Evolutionary conservation across 768 basidiomycete species (phyloP).

Genomic region (Rhizopogon roseolus): DNA sequence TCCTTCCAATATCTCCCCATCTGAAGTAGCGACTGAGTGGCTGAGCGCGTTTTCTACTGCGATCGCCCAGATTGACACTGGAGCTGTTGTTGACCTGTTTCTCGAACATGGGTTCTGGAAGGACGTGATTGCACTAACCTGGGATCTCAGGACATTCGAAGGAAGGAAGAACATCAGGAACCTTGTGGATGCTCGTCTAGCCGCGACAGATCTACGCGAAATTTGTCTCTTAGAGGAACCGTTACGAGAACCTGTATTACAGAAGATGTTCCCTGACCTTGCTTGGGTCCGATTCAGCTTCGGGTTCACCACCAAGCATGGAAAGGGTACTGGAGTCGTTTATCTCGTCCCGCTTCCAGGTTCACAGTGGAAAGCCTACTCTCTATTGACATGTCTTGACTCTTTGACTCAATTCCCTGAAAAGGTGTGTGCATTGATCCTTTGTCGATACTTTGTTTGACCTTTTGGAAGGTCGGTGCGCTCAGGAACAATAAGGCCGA

Average conservation of each 20-base stretch:
- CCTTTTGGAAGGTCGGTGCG: slow-evolving; percentile 26
- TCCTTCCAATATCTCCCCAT: slow-evolving; percentile 11
- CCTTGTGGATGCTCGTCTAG: slow-evolving; percentile 37
- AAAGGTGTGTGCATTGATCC: slow-evolving; percentile 18
- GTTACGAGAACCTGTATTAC: slow-evolving; percentile 28
- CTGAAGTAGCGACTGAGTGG: slow-evolving; percentile 20
- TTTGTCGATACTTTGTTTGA: background rate
- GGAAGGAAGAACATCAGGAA: slow-evolving; percentile 32
- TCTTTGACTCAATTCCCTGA: slow-evolving; percentile 54
- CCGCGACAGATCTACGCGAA: no score
- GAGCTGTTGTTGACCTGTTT: slow-evolving; percentile 21
- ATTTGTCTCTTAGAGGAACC: no score
- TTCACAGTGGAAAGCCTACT: slow-evolving; percentile 54
- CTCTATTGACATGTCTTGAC: slow-evolving; percentile 56
- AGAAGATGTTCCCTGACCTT: slow-evolving; percentile 46
- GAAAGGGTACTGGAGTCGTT: slow-evolving; percentile 46
- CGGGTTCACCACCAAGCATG: slow-evolving; percentile 46
- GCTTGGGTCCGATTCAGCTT: slow-evolving; percentile 53
- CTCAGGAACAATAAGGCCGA: slow-evolving; percentile 37
- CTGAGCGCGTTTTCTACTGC: slow-evolving; percentile 19
- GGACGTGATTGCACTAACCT: slow-evolving; percentile 50
- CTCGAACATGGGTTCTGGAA: slow-evolving; percentile 40
- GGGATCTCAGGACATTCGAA: slow-evolving; percentile 47
- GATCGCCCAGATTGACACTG: slow-evolving; percentile 12
- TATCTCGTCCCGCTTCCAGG: slow-evolving; percentile 44